Evolutionary conservation across 2,329 filamentous ascomycete species (phyloP).

Genomic region (Diaporthe nobilis): DNA sequence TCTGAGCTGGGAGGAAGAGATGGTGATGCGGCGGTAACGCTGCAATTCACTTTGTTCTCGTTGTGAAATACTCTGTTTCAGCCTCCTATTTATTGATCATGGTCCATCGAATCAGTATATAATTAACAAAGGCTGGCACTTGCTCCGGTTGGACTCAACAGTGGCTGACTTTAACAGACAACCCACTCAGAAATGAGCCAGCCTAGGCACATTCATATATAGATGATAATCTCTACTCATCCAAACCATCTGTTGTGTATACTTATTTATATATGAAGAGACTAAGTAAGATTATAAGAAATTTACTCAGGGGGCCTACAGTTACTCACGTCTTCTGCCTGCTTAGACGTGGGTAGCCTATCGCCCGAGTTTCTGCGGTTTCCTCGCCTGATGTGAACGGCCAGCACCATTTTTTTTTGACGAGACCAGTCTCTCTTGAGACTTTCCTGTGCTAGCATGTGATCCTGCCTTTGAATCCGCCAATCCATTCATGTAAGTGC

Average conservation of each 20-base stretch:
- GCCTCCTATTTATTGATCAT: neutral
- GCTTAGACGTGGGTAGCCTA: neutral
- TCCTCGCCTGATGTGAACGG: neutral
- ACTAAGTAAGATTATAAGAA: no score
- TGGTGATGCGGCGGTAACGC: neutral
- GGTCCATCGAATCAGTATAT: neutral
- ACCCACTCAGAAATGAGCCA: neutral
- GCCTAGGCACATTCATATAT: neutral
- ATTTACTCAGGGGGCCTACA: no score
- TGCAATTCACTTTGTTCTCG: neutral
- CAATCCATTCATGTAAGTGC: neutral
- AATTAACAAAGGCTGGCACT: neutral
- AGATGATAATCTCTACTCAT: neutral
- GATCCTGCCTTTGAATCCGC: neutral
- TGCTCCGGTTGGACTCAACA: neutral
- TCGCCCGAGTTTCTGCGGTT: neutral
- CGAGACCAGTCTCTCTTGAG: neutral
- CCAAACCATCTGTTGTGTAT: neutral
- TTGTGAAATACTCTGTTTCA: neutral
- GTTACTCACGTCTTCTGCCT: no score
- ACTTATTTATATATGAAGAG: no score
- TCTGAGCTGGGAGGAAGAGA: neutral
- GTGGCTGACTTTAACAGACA: neutral
- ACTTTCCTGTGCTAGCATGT: neutral
- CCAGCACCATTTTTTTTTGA: neutral